A percentile compares a stretch with the other conserved stretches of the same genome.
These are phyloP conservation scores for Diaporthe sp. DNA, from an alignment of 2,329 filamentous ascomycete species.

Conservation along the genomic window DNA sequence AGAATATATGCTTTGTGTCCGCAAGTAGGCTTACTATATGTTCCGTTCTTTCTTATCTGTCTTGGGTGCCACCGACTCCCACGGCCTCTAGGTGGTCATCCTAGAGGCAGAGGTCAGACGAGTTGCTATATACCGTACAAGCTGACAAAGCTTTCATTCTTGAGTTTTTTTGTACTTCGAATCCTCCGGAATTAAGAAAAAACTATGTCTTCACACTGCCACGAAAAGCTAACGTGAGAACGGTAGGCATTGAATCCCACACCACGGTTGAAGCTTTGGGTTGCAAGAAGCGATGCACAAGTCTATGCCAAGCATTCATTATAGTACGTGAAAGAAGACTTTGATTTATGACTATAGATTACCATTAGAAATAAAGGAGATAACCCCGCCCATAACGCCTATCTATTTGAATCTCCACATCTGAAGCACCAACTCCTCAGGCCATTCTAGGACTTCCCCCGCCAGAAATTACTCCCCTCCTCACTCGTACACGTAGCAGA, in stretches of 20 bases:
- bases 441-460: neutral
- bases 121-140: no score
- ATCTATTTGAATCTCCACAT: neutral
- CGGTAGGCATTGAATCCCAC: no score
- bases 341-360: neutral
- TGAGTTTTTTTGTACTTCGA: no score
- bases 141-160: no score
- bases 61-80: neutral
- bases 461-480: neutral
- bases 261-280: neutral
- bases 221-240: no score
- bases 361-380: neutral
- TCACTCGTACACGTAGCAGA: constrained; percentile 41
- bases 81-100: neutral
- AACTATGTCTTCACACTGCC: no score
- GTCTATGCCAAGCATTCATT: neutral
- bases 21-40: neutral
- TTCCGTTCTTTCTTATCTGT: neutral
- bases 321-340: no score
- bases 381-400: neutral
- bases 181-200: no score
- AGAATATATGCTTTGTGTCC: neutral
- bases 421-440: neutral
- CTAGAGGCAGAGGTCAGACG: no score
- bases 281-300: neutral